Evolutionary conservation across 192 early-diverging fungal species (phyloP), one percentile per base, ranked within the genome.

Genomic region (Podochytrium sp.): DNA sequence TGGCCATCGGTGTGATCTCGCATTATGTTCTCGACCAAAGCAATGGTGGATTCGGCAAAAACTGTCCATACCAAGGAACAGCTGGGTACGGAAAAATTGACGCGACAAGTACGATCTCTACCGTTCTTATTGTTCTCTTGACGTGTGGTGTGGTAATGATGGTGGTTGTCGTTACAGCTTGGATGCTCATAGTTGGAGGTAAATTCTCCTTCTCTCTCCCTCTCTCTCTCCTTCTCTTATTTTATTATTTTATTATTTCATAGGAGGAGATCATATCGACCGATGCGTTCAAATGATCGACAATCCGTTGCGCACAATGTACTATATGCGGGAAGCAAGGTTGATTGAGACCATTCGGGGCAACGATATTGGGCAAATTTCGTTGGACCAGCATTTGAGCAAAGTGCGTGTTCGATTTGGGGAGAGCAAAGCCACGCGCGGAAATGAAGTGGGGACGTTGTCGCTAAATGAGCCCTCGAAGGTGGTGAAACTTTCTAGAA

Each of bases 21-120:
- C 68, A 71, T 33, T 71, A 71, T 37, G 32, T 71, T 27, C 23
- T 39, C 32, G 58, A 59, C 52, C 68, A 71, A 35, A 59, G 58
- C 39, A 71, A 71, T 18, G 51, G 52, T 1, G 38, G 52, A 25
- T 29, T 53, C 12, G 12, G 10, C 23, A 30, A 51, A 25, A 38
- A n/a, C 33, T 71, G 68, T 53, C 12, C 16, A 32, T 71, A 71
- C 37, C 38, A 23, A n/a, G 68, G 68, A 34, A 18, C 14, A 16
- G 16, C 59, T 39, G 53, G 68, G 23, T 71, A 51, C 7, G 68
- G 68, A 40, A 55, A 7, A 0, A 29, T 71, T 25, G 68, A n/a
- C 33, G 43, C 33, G 5, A 18, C 60, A 37, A 39, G 33, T 16
- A 34, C 29, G 60, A 38, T 39, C n/a, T 6, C 12, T 7, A 35